Evolutionary conservation across 768 basidiomycete genomes (phyloP), one percentile per base, ranked within the genome.

Genomic region (Termitomyces titanicus): DNA sequence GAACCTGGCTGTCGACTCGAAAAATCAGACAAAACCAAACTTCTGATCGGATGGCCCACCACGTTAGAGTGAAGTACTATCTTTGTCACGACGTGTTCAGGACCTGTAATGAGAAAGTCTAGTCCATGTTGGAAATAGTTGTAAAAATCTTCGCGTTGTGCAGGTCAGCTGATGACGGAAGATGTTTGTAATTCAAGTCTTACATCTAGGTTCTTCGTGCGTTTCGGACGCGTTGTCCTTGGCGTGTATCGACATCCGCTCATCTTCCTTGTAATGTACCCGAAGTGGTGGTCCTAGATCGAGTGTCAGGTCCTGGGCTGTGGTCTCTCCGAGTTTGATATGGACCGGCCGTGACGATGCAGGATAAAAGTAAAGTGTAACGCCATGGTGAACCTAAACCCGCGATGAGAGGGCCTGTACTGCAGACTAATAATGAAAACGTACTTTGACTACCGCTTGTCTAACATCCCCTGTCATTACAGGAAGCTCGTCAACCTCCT

Each of bases 121-220:
- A 97, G 71, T 1, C 94, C 94, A 63, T 93, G 85, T 61, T 94
- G 89, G 61, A 95, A 93, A 65, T 97, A 97, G 64, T 95, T 96
- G 70, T 90, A 93, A 67, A 94, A 93, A 69, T 93, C 91, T 92
- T 57, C 5, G 24, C 13, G 3, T 38, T 47, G 37, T 54, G 48
- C 55, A 44, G 54, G 35, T 54, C 20, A 51, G 38, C 25, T 38
- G 3, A 17, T 20, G 42, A 15, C 20, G 2, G 38, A 46, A 20
- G 22, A 8, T 15, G 27, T 51, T 18, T 15, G 37, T n/a, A n/a
- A n/a, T n/a, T 8, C 18, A 24, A 38, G n/a, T 58, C 74, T 56
- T 61, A 79, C 84, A 81, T 58, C 81, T 77, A 61, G 76, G 72
- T 39, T 82, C 80, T 49, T 76, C 72, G 50, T 75, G 77, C 24